Conservation (phyloP, 176 grass and related monocot genomes). For the Dactylis glomerata region DNA sequence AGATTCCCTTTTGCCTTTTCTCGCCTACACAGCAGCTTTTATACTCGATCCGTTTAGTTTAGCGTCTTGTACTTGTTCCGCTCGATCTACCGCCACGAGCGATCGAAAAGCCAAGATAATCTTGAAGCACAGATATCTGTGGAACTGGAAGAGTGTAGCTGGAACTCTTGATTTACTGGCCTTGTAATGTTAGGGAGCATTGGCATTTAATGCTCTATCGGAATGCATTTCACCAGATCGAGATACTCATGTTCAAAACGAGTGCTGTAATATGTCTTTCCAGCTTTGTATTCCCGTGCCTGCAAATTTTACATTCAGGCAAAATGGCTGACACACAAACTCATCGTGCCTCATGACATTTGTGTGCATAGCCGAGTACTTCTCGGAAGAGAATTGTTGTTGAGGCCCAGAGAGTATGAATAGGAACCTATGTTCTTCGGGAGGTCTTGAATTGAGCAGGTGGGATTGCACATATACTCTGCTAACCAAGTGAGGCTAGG, state of each 20-base stretch:
- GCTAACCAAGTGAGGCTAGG: neutral
- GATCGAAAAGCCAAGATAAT: too few relatives aligned
- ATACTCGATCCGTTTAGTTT: neutral
- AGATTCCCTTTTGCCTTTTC: neutral
- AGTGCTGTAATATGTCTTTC: neutral
- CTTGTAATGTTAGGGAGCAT: neutral
- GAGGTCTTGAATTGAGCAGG: neutral
- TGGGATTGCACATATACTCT: neutral
- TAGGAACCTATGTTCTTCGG: neutral
- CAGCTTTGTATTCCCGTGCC: neutral
- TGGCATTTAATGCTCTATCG: neutral
- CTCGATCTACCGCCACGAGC: neutral
- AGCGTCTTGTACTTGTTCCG: neutral
- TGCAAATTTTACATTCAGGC: neutral
- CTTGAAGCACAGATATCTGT: neutral
- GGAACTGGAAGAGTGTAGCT: neutral
- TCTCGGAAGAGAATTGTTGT: neutral
- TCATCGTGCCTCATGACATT: neutral
- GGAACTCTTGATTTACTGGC: neutral
- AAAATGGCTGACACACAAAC: neutral
- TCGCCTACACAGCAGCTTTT: neutral
- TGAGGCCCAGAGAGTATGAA: neutral
- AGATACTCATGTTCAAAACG: neutral
- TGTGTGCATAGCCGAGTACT: neutral
- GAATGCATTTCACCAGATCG: neutral